Base-by-base conservation (phyloP, 768 basidiomycete genomes). In the Asterophora lycoperdoides region DNA sequence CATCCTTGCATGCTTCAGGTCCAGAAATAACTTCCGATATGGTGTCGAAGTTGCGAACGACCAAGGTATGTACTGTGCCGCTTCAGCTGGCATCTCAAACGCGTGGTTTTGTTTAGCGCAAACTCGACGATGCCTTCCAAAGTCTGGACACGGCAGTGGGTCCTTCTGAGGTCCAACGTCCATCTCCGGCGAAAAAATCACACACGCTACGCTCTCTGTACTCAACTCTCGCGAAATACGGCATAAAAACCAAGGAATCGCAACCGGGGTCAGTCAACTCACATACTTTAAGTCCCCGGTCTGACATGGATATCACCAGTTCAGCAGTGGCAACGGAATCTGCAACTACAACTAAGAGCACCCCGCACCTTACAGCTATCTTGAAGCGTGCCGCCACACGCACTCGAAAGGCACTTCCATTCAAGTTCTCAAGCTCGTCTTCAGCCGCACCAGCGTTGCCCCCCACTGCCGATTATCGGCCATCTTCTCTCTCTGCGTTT, bases 61-160 rank as follows among this genome's bases (percentile, higher is more conserved):
- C 54, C 7, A 58, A 58, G 48, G 57, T 56, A 45, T 39, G 49
- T 34, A 14, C 3, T 29, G 36, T n/a, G 5, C 6, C 6, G 3
- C 23, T 23, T 23, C 23, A 23, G 23, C 9, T 32, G 8, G 9
- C 30, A 32, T 32, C 9, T 26, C 11, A 35, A 7, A 29, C 18
- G 19, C 36, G 39, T 48, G 29, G 10, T 32, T 14, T 20, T 2
- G 36, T 20, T 11, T 51, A 91, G 86, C 77, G 89, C 41, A 92
- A 91, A 67, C 78, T 91, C 41, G 83, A 89, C 51, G 89, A 91
- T 66, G 90, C 86, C 26, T 79, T 92, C 50, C 79, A 83, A 44
- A 74, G 68, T 35, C 63, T 92, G 44, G 89, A 92, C 60, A 76
- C 71, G 42, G 86, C 83, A 9, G 78, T 87, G 15, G 66, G 68